Percentiles rank a stretch among this genome's conserved stretches.
Conservation (phyloP, 78 protist genomes). For the Capsaspora owczarzaki region DNA sequence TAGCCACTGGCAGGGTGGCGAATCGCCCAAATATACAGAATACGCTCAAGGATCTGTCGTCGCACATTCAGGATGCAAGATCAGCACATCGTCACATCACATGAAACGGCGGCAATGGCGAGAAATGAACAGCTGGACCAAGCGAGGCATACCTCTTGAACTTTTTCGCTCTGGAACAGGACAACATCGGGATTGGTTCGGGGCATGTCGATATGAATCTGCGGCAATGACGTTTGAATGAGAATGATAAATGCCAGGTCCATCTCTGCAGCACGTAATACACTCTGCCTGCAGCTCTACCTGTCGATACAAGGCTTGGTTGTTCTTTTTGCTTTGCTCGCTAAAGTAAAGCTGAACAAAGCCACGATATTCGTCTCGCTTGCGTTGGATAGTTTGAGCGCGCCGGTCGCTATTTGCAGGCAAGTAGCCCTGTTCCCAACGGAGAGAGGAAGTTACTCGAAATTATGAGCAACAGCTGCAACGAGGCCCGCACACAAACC, state of each 20-base stretch:
- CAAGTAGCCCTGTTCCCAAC: slow-evolving; percentile 11
- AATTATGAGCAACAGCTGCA: not conserved
- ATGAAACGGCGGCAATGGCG: not conserved
- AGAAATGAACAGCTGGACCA: not conserved
- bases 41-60: slow-evolving; percentile 67
- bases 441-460: too few relatives aligned
- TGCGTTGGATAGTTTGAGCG: not conserved
- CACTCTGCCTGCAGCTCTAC: not conserved
- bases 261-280: not conserved
- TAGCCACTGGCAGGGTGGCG: slow-evolving; percentile 94
- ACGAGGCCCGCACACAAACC: not conserved
- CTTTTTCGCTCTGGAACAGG: slow-evolving; percentile 50
- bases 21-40: slow-evolving; percentile 86
- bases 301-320: not conserved
- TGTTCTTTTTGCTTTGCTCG: not conserved
- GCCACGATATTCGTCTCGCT: slow-evolving; percentile 23
- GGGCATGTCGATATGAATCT: slow-evolving; percentile 84
- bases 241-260: not conserved
- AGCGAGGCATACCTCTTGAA: slow-evolving; percentile 27
- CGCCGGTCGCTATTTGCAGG: slow-evolving; percentile 15
- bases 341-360: not conserved
- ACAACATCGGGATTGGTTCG: slow-evolving; percentile 63
- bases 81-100: not conserved
- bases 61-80: too few relatives aligned
- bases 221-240: not conserved